Evolutionary conservation across 768 basidiomycete species (phyloP), one percentile per base, ranked within the genome.

Genomic region (Saitozyma sp.): DNA sequence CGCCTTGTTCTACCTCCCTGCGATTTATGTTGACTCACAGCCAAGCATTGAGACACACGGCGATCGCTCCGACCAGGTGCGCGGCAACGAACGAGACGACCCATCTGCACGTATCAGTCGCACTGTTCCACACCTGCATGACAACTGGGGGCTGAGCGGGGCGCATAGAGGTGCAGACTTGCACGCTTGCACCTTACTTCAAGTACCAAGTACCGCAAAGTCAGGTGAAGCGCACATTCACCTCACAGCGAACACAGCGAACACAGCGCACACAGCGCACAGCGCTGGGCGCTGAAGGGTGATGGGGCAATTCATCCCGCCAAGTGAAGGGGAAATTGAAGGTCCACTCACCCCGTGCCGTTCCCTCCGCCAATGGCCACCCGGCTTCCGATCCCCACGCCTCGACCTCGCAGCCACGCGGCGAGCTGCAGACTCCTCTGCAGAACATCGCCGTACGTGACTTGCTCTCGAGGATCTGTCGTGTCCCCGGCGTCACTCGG

Each of bases 31-130:
- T 11, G 29, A 69, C 74, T 69, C 46, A 76, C 74, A 76, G 58
- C 74, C 72, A 73, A 8, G 71, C 69, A 55, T 76, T 76, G 8
- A 76, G 54, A 45, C 61, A 67, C 7, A 73, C 65, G 0, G 68
- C 52, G 9, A 76, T 61, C 8, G 69, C 74, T 8, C 71, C 74
- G 20, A 76, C 69, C 37, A 76, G 63, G 38, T 76, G 74, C 1
- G 56, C 62, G 10, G 74, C 74, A n/a, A 73, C 51, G 55, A 71
- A 76, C 1, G 67, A 40, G 1, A 73, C 60, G 11, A 73, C 59
- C 68, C 72, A 76, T 11, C 74, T 75, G 43, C 37, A 49, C 52
- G 16, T 9, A 40, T 50, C 41, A 48, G 46, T 17, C 19, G 14
- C 37, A 29, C 29, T 29, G 29, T 29, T 29, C 29, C 29, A 29